Evolutionary conservation across 78 protist genomes (phyloP).

Genomic region (Monosiga brevicollis): DNA sequence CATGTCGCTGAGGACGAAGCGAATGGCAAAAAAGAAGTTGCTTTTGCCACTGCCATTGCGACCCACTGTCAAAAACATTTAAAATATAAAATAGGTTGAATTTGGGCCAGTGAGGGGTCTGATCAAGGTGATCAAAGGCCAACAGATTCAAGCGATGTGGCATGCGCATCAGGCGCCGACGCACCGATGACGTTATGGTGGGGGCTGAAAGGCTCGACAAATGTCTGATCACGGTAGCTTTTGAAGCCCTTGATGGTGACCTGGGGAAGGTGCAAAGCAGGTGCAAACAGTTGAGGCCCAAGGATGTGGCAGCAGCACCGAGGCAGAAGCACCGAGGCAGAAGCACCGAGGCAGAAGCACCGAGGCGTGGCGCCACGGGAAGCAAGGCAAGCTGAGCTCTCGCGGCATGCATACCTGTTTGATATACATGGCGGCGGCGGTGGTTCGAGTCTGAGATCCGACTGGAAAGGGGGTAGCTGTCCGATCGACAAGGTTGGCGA

Average conservation of each 20-base stretch:
- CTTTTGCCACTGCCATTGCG: constrained; percentile 71
- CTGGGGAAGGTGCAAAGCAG: background rate
- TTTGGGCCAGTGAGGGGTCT: background rate
- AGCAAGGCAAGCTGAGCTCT: too few relatives aligned
- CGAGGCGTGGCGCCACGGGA: too few relatives aligned
- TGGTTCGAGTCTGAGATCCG: background rate
- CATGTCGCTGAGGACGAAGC: constrained; percentile 71
- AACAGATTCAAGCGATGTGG: background rate
- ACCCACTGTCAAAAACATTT: constrained; percentile 40
- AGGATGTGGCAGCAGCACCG: background rate
- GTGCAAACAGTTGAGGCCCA: background rate
- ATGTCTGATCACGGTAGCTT: constrained; percentile 39
- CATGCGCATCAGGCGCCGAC: background rate
- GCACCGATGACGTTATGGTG: constrained; percentile 57
- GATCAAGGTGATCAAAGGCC: background rate
- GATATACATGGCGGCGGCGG: background rate
- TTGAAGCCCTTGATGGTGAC: constrained; percentile 49
- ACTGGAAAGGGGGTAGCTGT: too few relatives aligned
- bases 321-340: background rate
- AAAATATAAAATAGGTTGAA: background rate
- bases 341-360: background rate
- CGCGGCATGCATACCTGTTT: background rate
- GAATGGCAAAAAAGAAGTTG: constrained; percentile 69
- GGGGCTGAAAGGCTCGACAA: constrained; percentile 15
- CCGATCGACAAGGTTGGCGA: too few relatives aligned